phyloP scores from a whole-genome alignment of 306 rosid genomes.

The Aeschynomene evenia region DNA sequence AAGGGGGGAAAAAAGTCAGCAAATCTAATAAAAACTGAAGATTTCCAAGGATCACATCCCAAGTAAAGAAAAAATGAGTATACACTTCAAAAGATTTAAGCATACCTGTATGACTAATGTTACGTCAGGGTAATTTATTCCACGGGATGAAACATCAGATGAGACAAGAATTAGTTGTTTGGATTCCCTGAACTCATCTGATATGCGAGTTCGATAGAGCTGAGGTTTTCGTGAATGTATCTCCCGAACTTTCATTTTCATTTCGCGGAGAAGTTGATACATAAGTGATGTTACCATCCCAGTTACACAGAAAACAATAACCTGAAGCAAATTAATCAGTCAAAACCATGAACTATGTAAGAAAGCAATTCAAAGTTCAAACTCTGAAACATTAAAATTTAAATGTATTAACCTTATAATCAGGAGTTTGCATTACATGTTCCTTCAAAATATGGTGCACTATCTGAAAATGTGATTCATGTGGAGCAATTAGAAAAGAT shows the following conservation, averaged over 20 bases:
- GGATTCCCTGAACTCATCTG: slow-evolving; percentile 85
- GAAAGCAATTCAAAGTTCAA: slow-evolving; percentile 23
- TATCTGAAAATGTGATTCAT: slow-evolving; percentile 72
- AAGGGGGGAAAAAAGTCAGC: too few relatives aligned
- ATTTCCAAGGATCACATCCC: slow-evolving; percentile 2
- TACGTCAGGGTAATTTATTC: slow-evolving; percentile 95
- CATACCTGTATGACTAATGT: slow-evolving; percentile 88
- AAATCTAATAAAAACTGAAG: neutral
- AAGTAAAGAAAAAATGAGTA: neutral
- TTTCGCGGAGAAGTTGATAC: slow-evolving; percentile 67
- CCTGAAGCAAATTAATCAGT: slow-evolving; percentile 50
- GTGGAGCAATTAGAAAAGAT: slow-evolving; percentile 68
- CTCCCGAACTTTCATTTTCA: slow-evolving; percentile 94
- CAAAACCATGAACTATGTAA: slow-evolving; percentile 24
- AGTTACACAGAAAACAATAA: slow-evolving; percentile 81
- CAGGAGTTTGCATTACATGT: slow-evolving; percentile 66
- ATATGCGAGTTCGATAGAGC: slow-evolving; percentile 73
- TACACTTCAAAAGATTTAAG: slow-evolving; percentile 10
- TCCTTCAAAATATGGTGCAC: slow-evolving; percentile 72
- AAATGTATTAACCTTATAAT: slow-evolving; percentile 66
- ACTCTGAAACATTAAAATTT: slow-evolving; percentile 1
- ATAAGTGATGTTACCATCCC: slow-evolving; percentile 85
- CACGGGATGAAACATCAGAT: slow-evolving; percentile 90
- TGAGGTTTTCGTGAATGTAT: slow-evolving; percentile 92
- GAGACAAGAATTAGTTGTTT: slow-evolving; percentile 76